A percentile compares a stretch with the other conserved stretches of the same genome.
Conservation (phyloP, 371 early-diverging fungal species). For the Chytridiales sp. region DNA sequence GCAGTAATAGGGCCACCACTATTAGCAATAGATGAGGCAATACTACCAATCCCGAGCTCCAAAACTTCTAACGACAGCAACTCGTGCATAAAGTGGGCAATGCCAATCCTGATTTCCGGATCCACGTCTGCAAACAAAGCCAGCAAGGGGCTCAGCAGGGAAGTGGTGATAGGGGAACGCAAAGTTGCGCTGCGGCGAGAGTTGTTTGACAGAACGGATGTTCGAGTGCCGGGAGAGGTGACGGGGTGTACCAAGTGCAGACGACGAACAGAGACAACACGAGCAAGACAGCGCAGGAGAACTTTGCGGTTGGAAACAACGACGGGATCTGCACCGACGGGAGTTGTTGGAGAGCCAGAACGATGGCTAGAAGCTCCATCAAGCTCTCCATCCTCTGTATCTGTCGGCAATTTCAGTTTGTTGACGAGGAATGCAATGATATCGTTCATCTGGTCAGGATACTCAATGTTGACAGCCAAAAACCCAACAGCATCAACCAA, state of each 20-base stretch:
- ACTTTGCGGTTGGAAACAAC: too few relatives aligned
- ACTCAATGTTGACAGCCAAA: slow-evolving; percentile 76
- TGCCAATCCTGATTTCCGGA: not conserved
- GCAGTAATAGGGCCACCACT: not conserved
- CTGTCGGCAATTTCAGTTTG: slow-evolving; percentile 47
- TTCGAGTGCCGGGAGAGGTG: not conserved
- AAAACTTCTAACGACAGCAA: slow-evolving; percentile 5
- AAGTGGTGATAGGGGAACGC: not conserved
- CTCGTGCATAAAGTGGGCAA: slow-evolving; percentile 7
- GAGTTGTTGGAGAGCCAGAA: not conserved
- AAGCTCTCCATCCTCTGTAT: not conserved
- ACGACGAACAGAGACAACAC: slow-evolving; percentile 16
- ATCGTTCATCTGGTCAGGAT: slow-evolving; percentile 80
- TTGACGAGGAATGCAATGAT: slow-evolving; percentile 72
- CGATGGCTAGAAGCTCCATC: not conserved
- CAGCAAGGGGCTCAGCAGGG: slow-evolving; percentile 9
- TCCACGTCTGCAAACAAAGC: slow-evolving; percentile 2
- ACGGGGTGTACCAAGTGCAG: not conserved
- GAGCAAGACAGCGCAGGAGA: slow-evolving; percentile 6
- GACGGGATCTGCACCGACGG: not conserved
- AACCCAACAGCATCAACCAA: slow-evolving; percentile 61
- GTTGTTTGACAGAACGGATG: not conserved
- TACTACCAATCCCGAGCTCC: not conserved
- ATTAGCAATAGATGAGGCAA: not conserved
- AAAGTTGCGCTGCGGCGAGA: not conserved